These are phyloP conservation scores for Arthroderma sp. DNA, from an alignment of 2,329 filamentous ascomycete species.

Conservation along the genomic window DNA sequence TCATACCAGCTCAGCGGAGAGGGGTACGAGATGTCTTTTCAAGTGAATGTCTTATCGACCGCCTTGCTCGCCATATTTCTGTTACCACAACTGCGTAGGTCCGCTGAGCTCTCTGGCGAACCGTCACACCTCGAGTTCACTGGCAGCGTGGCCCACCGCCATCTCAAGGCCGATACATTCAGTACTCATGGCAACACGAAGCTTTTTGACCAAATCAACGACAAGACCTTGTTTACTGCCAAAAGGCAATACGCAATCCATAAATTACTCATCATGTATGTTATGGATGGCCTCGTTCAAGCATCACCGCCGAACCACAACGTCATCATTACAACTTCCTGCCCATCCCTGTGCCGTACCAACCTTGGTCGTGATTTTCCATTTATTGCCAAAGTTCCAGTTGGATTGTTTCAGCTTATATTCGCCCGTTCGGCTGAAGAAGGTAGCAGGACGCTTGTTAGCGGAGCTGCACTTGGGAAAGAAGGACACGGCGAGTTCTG, in stretches of 20 bases:
- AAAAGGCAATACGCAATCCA: not conserved
- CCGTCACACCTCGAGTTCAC: not conserved
- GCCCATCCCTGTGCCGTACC: too few species aligned
- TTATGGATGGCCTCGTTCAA: too few species aligned
- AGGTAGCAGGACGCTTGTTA: constrained; percentile 29
- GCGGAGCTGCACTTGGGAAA: constrained; percentile 20
- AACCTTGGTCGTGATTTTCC: too few species aligned
- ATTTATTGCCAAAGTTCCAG: not conserved
- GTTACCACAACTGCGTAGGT: constrained; percentile 24
- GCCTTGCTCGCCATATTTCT: constrained; percentile 20
- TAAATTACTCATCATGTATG: too few species aligned
- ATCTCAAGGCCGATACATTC: not conserved
- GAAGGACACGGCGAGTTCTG: constrained; percentile 32
- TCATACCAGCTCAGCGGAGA: constrained; percentile 17
- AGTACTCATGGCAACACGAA: not conserved
- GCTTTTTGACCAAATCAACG: not conserved
- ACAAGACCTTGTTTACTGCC: not conserved
- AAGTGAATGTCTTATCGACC: constrained; percentile 29
- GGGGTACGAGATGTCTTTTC: constrained; percentile 28
- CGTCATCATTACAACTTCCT: too few species aligned
- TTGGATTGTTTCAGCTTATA: constrained; percentile 18
- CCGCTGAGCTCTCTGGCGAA: constrained; percentile 5
- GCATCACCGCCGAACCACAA: too few species aligned
- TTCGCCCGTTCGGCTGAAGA: constrained; percentile 31
- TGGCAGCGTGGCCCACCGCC: not conserved